phyloP scores from a whole-genome alignment of 371 early-diverging fungal genomes.

The Synchytrium microbalum region DNA sequence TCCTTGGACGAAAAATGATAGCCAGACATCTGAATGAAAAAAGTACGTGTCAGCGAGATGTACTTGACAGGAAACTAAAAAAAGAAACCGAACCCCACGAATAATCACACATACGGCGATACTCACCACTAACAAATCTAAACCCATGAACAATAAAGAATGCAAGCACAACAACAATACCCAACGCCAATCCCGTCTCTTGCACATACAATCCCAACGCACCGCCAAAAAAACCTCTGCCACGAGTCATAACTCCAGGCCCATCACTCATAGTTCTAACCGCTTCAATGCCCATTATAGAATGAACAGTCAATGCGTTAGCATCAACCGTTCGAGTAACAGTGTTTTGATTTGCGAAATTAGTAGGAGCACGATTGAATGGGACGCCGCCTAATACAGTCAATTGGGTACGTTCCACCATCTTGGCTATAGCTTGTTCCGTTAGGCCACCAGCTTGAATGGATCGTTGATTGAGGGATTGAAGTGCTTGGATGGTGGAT shows the following conservation, averaged over 20 bases:
- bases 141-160: constrained; percentile 39
- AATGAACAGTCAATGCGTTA: constrained; percentile 62
- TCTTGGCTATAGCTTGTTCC: constrained; percentile 56
- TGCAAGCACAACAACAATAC: constrained; percentile 22
- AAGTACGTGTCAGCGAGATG: background rate
- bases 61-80: background rate
- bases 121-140: constrained; percentile 34
- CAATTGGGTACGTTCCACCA: constrained; percentile 56
- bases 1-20: constrained; percentile 8
- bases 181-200: constrained; percentile 34
- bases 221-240: background rate
- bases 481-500: constrained; percentile 34
- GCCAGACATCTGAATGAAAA: constrained; percentile 5
- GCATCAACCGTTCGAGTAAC: constrained; percentile 55
- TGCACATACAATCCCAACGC: constrained; percentile 22
- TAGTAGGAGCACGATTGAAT: constrained; percentile 15
- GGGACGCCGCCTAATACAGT: constrained; percentile 39
- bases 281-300: constrained; percentile 30
- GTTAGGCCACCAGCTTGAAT: constrained; percentile 39
- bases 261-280: background rate
- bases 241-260: background rate
- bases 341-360: constrained; percentile 39
- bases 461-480: constrained; percentile 22
- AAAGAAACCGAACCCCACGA: constrained; percentile 13
- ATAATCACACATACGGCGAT: constrained; percentile 31